Base-by-base conservation (phyloP, 1,139 yeast species). In the Candida albicans region DNA sequence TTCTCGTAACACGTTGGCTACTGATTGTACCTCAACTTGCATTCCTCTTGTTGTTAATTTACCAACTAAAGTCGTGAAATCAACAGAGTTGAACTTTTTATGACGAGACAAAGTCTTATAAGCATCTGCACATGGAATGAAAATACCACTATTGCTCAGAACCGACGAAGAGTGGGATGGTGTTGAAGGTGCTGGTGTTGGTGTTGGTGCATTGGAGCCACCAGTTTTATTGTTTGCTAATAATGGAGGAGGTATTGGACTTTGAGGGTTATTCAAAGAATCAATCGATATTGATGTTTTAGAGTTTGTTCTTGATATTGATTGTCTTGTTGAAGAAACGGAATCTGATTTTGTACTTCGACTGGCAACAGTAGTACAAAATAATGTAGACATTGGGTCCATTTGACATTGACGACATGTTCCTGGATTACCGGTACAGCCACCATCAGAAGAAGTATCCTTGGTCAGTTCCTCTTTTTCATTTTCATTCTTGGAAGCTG, bases 401-500 rank as follows among this genome's bases (percentile, higher is more conserved):
- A 73, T 63, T 57, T 84, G 95, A 64, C 97, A 90, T 64, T 86
- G 95, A 15, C 68, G 66, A 62, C 97, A 90, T 7, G 90, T 82
- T 5, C 96, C 96, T 12, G 96, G 96, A 55, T 86, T 81, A 0
- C 95, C 96, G 0, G 93, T 84, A 62, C 95, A 87, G n/a, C 81
- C 85, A 10, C 63, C 59, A 3, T 56, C 52, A 26, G 49, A 49
- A 13, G 47, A 38, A 11, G 53, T 52, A 13, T 42, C 47, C 25
- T 50, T 49, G 24, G 36, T 39, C 27, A 43, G 44, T 8, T 33
- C 30, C 3, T 9, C 30, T 41, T 24, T 44, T 13, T n/a, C 26
- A 43, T 12, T 51, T 35, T 10, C 40, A 25, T 25, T 28, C 13
- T 8, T 39, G 9, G 44, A 2, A 27, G 35, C 24, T 2, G 63